Evolutionary conservation across 1,284 basidiomycete genomes (phyloP).

Genomic region (Mycena sp.): DNA sequence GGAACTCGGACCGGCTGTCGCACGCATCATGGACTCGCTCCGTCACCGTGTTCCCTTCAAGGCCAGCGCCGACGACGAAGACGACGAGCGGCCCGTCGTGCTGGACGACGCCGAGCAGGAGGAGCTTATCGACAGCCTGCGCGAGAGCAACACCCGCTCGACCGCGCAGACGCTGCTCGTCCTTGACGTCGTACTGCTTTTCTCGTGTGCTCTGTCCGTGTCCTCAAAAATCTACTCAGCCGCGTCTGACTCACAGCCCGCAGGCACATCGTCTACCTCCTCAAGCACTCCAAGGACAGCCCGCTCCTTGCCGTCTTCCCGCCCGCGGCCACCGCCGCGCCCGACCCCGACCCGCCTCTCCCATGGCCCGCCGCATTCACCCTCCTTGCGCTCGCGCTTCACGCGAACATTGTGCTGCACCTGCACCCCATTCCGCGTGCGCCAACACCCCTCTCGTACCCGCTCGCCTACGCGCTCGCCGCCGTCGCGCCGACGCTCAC

Average conservation of each 20-base stretch:
- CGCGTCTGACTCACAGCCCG: background rate
- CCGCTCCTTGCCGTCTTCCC: slow-evolving; percentile 55
- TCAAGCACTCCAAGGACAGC: slow-evolving; percentile 48
- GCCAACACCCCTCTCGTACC: slow-evolving; percentile 49
- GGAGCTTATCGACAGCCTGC: slow-evolving; percentile 54
- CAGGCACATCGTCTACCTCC: slow-evolving; percentile 55
- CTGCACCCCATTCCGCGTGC: slow-evolving; percentile 34
- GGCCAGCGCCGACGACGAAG: slow-evolving; percentile 11
- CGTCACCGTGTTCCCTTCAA: slow-evolving; percentile 21
- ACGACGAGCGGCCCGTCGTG: slow-evolving; percentile 6
- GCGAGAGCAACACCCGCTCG: slow-evolving; percentile 48
- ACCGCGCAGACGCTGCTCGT: slow-evolving; percentile 48
- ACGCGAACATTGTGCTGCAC: slow-evolving; percentile 49
- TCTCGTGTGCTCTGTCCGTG: slow-evolving; percentile 57
- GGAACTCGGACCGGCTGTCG: too few relatives aligned
- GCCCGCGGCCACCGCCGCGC: slow-evolving; percentile 1
- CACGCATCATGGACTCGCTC: slow-evolving; percentile 10
- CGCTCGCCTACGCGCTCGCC: slow-evolving; percentile 53
- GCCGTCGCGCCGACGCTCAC: slow-evolving; percentile 58
- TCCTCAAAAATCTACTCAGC: background rate
- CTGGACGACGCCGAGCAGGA: slow-evolving; percentile 55
- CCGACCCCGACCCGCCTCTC: background rate
- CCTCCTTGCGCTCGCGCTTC: slow-evolving; percentile 16
- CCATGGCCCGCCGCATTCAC: background rate
- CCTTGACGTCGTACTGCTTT: slow-evolving; percentile 48